phyloP scores from a whole-genome alignment of 2,329 filamentous ascomycete species.

The Byssothecium circinans region DNA sequence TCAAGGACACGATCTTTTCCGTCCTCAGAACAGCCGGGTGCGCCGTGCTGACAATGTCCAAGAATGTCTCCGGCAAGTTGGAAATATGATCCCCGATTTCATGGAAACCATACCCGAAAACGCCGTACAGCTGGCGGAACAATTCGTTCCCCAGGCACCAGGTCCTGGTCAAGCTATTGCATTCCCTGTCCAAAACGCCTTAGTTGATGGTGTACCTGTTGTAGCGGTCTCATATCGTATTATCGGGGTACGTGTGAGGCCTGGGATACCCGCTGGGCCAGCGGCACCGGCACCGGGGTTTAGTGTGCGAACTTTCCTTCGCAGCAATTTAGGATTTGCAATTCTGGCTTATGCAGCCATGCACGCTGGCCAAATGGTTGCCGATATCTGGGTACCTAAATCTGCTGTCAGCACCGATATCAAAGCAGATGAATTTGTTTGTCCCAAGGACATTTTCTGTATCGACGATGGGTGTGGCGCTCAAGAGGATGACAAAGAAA shows the following conservation, averaged over 20 bases:
- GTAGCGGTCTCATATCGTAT: no score
- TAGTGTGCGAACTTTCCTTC: no score
- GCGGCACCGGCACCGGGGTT: no score
- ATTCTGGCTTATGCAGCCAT: slow-evolving; percentile 4
- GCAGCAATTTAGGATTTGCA: no score
- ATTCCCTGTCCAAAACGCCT: slow-evolving; percentile 4
- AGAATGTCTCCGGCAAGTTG: slow-evolving; percentile 1
- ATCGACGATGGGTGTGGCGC: slow-evolving; percentile 10
- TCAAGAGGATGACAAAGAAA: slow-evolving; percentile 2
- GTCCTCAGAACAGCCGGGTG: background rate
- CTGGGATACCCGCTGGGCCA: background rate
- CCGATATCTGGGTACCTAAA: slow-evolving; percentile 8
- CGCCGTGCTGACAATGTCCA: background rate
- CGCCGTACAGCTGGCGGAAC: no score
- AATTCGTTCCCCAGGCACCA: slow-evolving; percentile 3
- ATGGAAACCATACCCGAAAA: slow-evolving; percentile 1
- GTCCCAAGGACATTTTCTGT: slow-evolving; percentile 16
- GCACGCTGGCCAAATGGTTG: slow-evolving; percentile 1
- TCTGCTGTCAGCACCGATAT: slow-evolving; percentile 4
- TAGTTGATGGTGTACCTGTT: no score
- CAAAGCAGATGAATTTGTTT: slow-evolving; percentile 12
- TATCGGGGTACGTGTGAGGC: no score
- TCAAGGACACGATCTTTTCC: slow-evolving; percentile 5
- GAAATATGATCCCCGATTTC: slow-evolving; percentile 1
- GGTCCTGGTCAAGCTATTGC: slow-evolving; percentile 5